Base-by-base conservation (phyloP, 73 alveolate genomes). In the Blepharisma stoltei region DNA sequence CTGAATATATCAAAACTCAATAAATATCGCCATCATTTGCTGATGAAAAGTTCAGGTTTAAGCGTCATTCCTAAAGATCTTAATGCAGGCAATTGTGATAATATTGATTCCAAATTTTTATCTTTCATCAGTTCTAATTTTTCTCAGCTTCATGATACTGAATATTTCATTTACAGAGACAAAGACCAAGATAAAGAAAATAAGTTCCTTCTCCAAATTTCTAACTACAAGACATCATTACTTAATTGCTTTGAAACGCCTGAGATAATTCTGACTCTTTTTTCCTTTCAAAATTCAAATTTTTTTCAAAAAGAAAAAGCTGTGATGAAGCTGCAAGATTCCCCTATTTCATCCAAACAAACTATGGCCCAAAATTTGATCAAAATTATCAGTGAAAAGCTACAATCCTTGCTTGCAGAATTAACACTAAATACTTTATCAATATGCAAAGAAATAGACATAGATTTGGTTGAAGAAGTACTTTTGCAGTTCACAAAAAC, bases 261-360 rank as follows among this genome's bases (percentile, higher is more conserved):
- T 8, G 23, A 60, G 14, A 25, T 60, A n/a, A 60, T 9, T 60
- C 23, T 60, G 0, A 25, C 37, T 18, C 23, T 60, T 8, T 60
- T 20, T 60, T 25, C 38, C 14, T 60, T 8, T 25, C 18, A 8
- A 9, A 60, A 60, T 14, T 18, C 37, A 2, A 11, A 25, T n/a
- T 60, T 60, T 60, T 60, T 60, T 60, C 18, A n/a, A 2, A 60
- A 60, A 25, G 73, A 60, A 60, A 38, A 14, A 11, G 49, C 38
- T 1, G 46, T 25, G 37, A 8, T 60, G 14, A 60, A 60, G 45
- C 14, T 14, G 0, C 41, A 32, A 32, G 41, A 60, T 14, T 20
- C 14, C 18, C 37, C 11, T n/a, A 2, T 8, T n/a, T 60, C 45
- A 9, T 9, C 14, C 38, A 60, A 14, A 18, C 38, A 8, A 25